A percentile compares a stretch with the other conserved stretches of the same genome.
These are phyloP conservation scores for Crithidia expoeki DNA, from an alignment of 208 protist genomes.

Conservation along the genomic window DNA sequence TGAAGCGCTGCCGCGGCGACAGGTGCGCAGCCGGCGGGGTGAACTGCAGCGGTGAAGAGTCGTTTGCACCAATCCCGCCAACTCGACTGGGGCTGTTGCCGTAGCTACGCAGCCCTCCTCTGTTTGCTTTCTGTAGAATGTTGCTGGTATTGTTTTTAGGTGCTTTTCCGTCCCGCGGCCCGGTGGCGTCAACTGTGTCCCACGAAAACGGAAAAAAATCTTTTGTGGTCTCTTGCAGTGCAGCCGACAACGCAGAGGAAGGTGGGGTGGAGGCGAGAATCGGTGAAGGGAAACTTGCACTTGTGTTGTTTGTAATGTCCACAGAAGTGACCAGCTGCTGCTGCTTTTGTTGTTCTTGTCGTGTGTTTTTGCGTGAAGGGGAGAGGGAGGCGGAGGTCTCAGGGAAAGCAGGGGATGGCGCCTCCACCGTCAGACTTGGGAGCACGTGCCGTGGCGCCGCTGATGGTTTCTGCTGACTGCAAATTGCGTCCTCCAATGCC, in stretches of 20 bases:
- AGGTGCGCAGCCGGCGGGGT: conserved; percentile 1
- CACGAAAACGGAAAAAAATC: conserved; percentile 8
- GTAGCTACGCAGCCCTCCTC: not conserved
- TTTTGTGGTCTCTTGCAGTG: not conserved
- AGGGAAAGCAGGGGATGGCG: conserved; percentile 2
- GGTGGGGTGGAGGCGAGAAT: conserved; percentile 3
- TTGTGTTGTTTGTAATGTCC: conserved; percentile 16
- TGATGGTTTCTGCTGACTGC: not conserved
- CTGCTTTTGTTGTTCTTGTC: not conserved
- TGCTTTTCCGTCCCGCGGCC: not conserved
- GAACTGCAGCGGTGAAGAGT: conserved; percentile 15
- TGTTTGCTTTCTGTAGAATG: not conserved
- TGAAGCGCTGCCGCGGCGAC: conserved; percentile 15
- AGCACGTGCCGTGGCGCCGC: not conserved
- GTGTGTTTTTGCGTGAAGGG: not conserved
- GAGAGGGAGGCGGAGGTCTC: conserved; percentile 2
- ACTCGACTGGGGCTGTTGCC: conserved; percentile 6
- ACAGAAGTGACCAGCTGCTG: not conserved
- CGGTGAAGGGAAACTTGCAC: not conserved
- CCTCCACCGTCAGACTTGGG: conserved; percentile 11
- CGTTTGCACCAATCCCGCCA: not conserved
- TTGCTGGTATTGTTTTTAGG: not conserved
- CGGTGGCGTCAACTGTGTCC: conserved; percentile 1
- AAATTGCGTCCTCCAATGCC: conserved; percentile 3
- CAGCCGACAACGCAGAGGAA: not conserved